A percentile compares a stretch with the other conserved stretches of the same genome.
Conservation (phyloP, 2,329 filamentous ascomycete species). For the Cryphonectria radicalis region DNA sequence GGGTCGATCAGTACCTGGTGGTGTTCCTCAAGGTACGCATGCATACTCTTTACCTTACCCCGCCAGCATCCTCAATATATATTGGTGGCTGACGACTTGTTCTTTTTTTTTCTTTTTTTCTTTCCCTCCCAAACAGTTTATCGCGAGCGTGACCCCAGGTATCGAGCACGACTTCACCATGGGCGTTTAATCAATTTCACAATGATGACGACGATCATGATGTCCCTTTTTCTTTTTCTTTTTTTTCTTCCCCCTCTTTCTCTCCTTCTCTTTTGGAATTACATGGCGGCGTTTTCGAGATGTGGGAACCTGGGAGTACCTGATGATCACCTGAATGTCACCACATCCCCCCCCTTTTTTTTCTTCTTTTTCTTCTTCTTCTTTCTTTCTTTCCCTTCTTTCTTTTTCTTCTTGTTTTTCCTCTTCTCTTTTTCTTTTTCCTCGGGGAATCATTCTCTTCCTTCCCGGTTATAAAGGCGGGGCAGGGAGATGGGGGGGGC, state of each 20-base stretch:
- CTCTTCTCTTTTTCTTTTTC: too few relatives aligned
- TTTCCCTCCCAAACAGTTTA: constrained; percentile 61
- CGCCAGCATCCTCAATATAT: neutral
- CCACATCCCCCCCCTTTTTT: too few relatives aligned
- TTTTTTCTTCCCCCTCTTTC: neutral
- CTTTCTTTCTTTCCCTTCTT: too few relatives aligned
- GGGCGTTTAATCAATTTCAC: constrained; percentile 67
- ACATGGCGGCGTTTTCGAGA: neutral
- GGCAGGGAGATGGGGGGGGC: too few relatives aligned
- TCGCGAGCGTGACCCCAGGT: constrained; percentile 88
- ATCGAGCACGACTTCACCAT: constrained; percentile 99
- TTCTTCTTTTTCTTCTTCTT: too few relatives aligned
- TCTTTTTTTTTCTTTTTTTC: neutral
- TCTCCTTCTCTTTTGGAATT: neutral
- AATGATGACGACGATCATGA: neutral
- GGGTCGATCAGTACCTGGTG: constrained; percentile 87
- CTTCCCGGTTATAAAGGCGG: too few relatives aligned
- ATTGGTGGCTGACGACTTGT: constrained; percentile 33
- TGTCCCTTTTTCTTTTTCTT: neutral
- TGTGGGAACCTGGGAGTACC: neutral
- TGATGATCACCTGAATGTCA: neutral
- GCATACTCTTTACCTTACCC: neutral
- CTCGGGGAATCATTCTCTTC: too few relatives aligned
- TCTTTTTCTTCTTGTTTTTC: too few relatives aligned
- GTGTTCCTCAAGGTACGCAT: constrained; percentile 78